Evolutionary conservation across 352 stramenopile genomes (phyloP), one percentile per base, ranked within the genome.

Genomic region (Globisporangium emineosum): DNA sequence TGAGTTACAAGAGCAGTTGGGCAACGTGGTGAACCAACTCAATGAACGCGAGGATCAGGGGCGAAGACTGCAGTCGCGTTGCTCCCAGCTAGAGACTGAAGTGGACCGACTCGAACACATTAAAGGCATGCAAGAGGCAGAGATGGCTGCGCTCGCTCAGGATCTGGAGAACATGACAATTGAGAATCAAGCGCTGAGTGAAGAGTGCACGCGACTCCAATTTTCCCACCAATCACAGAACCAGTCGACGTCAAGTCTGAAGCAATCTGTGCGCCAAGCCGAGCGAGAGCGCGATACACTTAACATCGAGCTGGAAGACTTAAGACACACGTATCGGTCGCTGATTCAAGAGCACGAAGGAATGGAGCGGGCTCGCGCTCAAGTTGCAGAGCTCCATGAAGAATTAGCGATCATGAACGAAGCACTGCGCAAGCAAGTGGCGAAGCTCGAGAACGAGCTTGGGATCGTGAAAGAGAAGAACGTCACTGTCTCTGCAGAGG

Each of bases 111-210:
- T 88, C 8, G 78, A 86, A 33, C 81, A 90, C 53, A 57, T 80
- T 7, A 88, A 91, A 55, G 82, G 77, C 3, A 83, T 93, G 74
- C 74, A 78, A 60, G 81, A 80, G 43, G 82, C 74, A 0, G 86
- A 95, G 58, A 63, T 87, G 37, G 65, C 73, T 2, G 86, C 86
- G 32, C 74, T 95, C 1, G 67, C 75, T 10, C 84, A 93, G 67
- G 86, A 95, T 58, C 67, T 95, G 37, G 84, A 95, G 57, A 93
- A 95, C 62, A 95, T 95, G 86, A 95, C 84, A 10, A 71, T 93
- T 23, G 86, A 95, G 45, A 95, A 95, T 54, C 86, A 95, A 59
- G 81, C 80, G 27, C 74, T 95, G n/a, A 91, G 79, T 53, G 84
- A 93, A 65, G 86, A 95, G 42, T 93, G 84, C 54, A 79, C 71